phyloP scores from a whole-genome alignment of 805 yeast species.

The Starmerella vitae region DNA sequence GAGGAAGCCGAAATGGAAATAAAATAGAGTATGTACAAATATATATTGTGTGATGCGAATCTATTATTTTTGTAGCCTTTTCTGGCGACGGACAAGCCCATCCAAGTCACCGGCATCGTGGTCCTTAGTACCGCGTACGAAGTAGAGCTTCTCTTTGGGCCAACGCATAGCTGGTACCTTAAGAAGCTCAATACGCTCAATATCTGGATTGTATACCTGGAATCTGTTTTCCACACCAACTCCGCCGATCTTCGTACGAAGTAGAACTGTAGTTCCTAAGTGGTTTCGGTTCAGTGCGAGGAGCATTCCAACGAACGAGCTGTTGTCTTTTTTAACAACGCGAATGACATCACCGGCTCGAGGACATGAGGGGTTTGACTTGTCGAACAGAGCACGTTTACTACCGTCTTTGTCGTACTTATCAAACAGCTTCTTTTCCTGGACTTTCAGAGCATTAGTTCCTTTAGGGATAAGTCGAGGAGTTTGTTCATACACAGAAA shows the following conservation, averaged over 20 bases:
- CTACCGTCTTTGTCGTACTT: slow-evolving; percentile 61
- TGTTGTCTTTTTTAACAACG: slow-evolving; percentile 48
- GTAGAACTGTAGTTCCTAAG: slow-evolving; percentile 57
- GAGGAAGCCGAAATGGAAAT: background rate
- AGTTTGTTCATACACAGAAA: slow-evolving; percentile 27
- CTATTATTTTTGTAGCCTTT: slow-evolving; percentile 10
- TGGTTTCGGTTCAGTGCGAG: slow-evolving; percentile 62
- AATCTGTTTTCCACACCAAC: slow-evolving; percentile 77
- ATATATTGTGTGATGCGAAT: background rate
- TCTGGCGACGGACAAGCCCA: slow-evolving; percentile 25
- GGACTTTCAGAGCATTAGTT: slow-evolving; percentile 30
- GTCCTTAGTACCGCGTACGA: slow-evolving; percentile 50
- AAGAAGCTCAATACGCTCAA: slow-evolving; percentile 63
- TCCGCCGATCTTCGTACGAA: slow-evolving; percentile 70
- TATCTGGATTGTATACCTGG: slow-evolving; percentile 66
- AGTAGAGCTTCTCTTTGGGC: slow-evolving; percentile 76
- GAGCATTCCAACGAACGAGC: slow-evolving; percentile 61
- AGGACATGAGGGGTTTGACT: slow-evolving; percentile 36
- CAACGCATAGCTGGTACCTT: slow-evolving; percentile 60
- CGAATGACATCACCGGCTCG: slow-evolving; percentile 74
- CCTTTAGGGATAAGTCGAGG: slow-evolving; percentile 26
- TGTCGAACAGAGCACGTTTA: slow-evolving; percentile 44
- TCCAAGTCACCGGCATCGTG: slow-evolving; percentile 30
- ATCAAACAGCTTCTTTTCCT: slow-evolving; percentile 39
- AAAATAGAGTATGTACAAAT: background rate